Conservation (phyloP, 345 rosid species). For the Eucalyptus pauciflora region DNA sequence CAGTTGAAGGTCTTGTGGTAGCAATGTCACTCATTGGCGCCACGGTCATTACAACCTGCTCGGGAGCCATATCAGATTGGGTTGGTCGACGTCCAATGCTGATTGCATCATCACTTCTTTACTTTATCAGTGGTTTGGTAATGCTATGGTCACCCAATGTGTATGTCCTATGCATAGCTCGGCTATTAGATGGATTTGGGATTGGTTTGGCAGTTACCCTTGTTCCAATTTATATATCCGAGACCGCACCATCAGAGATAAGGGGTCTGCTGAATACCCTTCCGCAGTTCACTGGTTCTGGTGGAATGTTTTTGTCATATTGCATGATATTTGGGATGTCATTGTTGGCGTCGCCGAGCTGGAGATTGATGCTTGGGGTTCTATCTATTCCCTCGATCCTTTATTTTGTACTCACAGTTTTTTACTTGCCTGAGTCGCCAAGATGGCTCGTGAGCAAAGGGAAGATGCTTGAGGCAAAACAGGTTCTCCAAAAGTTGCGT, state of each 20-base stretch:
- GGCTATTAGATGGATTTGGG: slow-evolving; percentile 87
- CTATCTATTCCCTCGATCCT: slow-evolving; percentile 76
- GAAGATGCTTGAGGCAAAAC: slow-evolving; percentile 74
- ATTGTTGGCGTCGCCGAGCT: slow-evolving; percentile 53
- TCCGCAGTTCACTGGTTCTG: slow-evolving; percentile 92
- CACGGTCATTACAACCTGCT: slow-evolving; percentile 80
- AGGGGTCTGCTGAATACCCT: slow-evolving; percentile 88
- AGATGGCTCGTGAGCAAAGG: slow-evolving; percentile 99
- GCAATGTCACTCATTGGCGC: slow-evolving; percentile 97
- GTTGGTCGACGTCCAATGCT: slow-evolving; percentile 97
- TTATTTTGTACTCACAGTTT: slow-evolving; percentile 51
- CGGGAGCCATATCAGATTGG: slow-evolving; percentile 91
- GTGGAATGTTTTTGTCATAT: slow-evolving; percentile 88
- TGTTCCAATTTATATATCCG: slow-evolving; percentile 83
- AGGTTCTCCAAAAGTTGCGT: slow-evolving; percentile 75
- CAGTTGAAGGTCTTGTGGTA: slow-evolving; percentile 85
- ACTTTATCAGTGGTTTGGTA: slow-evolving; percentile 74
- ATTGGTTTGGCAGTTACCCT: slow-evolving; percentile 91
- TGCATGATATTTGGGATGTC: slow-evolving; percentile 94
- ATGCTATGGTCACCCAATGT: slow-evolving; percentile 97
- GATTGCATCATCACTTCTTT: slow-evolving; percentile 59
- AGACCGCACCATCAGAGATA: slow-evolving; percentile 93
- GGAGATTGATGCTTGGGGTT: slow-evolving; percentile 95
- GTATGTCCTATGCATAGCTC: slow-evolving; percentile 66
- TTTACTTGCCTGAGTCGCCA: slow-evolving; percentile 97